Evolutionary conservation across 495 filamentous ascomycete species (phyloP), one percentile per base, ranked within the genome.

Genomic region (Poronia punctata): DNA sequence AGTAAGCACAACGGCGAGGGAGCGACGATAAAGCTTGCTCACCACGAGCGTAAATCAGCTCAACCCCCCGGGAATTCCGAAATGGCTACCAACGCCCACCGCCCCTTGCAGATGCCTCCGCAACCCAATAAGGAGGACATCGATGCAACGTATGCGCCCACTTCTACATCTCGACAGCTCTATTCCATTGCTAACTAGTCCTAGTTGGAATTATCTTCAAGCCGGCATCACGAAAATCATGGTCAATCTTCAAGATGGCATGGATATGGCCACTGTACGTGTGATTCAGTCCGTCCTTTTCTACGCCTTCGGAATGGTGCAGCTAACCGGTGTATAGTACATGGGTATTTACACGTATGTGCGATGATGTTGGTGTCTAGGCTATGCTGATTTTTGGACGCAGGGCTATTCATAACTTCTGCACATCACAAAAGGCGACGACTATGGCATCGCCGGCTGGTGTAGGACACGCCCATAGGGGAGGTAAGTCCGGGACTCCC

Each of bases 351-450:
- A 98, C 71, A 95, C 92, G 86, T 88, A 60, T 45, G 83, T 70
- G 18, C 20, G 10, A 24, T 27, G 23, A 10, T 35, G 14, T 18
- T 26, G 36, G 18, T 18, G 12, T 14, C 28, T 29, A 23, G 16
- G 28, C 27, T 12, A 17, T 35, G 35, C 54, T 71, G 53, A 64
- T 36, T 8, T 43, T n/a, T n/a, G n/a, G 7, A 30, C 17, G 45
- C 48, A 92, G 86, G 18, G 88, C 90, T 39, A 89, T 99, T 19
- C 93, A 99, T 61, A 95, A 99, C 68, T 99, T 99, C 59, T 99
- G 92, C 65, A 97, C 93, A 39, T 95, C 93, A 20, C 93, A 95
- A 58, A 97, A 96, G 62, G 88, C 87, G 2, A 80, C 88, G 21
- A 62, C 61, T 7, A 50, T 69, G 12, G 49, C 33, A 16, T 25